Conservation (phyloP, 1,284 basidiomycete species). For the Ustilago vetiveriae region DNA sequence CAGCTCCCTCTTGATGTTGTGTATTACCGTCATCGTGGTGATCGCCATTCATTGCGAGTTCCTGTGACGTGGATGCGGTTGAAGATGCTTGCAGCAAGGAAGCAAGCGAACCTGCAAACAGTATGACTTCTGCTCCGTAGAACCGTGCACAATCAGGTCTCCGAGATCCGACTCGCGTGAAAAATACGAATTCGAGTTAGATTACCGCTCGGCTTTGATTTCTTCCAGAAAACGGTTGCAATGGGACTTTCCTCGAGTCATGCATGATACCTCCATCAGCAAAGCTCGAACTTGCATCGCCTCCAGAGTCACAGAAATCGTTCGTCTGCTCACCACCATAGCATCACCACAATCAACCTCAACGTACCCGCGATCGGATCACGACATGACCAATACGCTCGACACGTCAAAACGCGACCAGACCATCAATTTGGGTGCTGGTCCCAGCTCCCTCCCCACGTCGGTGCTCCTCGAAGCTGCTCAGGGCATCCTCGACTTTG, state of each 20-base stretch:
- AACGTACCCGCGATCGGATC: too few species aligned
- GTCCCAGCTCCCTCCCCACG: slow-evolving; percentile 63
- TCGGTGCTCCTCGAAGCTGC: slow-evolving; percentile 62
- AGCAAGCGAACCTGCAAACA: too few species aligned
- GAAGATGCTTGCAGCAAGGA: too few species aligned
- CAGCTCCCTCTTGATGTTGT: slow-evolving; percentile 5
- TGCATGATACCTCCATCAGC: too few species aligned
- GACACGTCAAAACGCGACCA: slow-evolving; percentile 47
- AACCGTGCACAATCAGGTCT: too few species aligned
- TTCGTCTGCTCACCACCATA: neutral
- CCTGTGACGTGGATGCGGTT: neutral
- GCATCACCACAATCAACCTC: too few species aligned
- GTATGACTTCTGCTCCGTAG: too few species aligned
- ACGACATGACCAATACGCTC: slow-evolving; percentile 34
- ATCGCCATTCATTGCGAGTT: slow-evolving; percentile 21
- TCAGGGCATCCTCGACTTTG: slow-evolving; percentile 62
- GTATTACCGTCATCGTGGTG: slow-evolving; percentile 5
- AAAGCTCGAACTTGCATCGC: too few species aligned
- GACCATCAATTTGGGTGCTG: slow-evolving; percentile 66
- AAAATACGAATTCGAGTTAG: neutral
- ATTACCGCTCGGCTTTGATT: neutral
- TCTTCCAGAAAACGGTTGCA: neutral
- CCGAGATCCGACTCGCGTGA: slow-evolving; percentile 25
- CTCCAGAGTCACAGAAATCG: neutral
- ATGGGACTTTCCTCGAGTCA: too few species aligned